These are phyloP conservation scores for Epichloe festucae DNA, from an alignment of 2,329 filamentous ascomycete genomes.

Conservation along the genomic window DNA sequence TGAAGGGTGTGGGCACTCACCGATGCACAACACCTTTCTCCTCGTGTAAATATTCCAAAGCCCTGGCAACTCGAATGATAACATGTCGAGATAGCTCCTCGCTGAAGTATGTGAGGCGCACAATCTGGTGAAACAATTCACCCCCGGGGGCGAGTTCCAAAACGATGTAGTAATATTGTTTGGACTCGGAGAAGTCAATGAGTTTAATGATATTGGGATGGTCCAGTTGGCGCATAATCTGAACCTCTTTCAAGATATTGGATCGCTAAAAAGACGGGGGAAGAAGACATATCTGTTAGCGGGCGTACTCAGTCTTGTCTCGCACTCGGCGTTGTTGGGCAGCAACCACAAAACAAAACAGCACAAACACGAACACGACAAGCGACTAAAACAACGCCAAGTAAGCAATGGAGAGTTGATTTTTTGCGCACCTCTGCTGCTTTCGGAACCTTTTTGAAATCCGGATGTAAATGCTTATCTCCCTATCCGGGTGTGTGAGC, in stretches of 20 bases:
- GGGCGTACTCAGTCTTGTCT: neutral
- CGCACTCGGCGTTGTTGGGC: neutral
- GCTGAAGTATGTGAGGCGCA: slow-evolving; percentile 95
- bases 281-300: slow-evolving; percentile 5
- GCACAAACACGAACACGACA: slow-evolving; percentile 14
- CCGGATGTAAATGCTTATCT: slow-evolving; percentile 85
- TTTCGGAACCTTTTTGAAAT: slow-evolving; percentile 90
- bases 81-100: slow-evolving; percentile 91
- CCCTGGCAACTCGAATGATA: slow-evolving; percentile 88
- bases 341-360: slow-evolving; percentile 11
- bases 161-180: slow-evolving; percentile 95
- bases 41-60: slow-evolving; percentile 86
- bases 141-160: slow-evolving; percentile 84
- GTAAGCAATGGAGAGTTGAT: slow-evolving; percentile 22
- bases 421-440: slow-evolving; percentile 76
- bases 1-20: slow-evolving; percentile 33
- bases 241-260: slow-evolving; percentile 96
- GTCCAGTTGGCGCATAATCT: slow-evolving; percentile 95
- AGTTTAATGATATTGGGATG: slow-evolving; percentile 94
- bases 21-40: slow-evolving; percentile 92
- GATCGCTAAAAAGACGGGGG: slow-evolving; percentile 50
- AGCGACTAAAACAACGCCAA: slow-evolving; percentile 20
- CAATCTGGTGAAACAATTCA: slow-evolving; percentile 96
- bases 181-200: slow-evolving; percentile 84
- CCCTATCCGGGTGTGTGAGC: slow-evolving; percentile 48